Evolutionary conservation across 768 basidiomycete genomes (phyloP), one percentile per base, ranked within the genome.

Genomic region (Rhodotorula babjevae): DNA sequence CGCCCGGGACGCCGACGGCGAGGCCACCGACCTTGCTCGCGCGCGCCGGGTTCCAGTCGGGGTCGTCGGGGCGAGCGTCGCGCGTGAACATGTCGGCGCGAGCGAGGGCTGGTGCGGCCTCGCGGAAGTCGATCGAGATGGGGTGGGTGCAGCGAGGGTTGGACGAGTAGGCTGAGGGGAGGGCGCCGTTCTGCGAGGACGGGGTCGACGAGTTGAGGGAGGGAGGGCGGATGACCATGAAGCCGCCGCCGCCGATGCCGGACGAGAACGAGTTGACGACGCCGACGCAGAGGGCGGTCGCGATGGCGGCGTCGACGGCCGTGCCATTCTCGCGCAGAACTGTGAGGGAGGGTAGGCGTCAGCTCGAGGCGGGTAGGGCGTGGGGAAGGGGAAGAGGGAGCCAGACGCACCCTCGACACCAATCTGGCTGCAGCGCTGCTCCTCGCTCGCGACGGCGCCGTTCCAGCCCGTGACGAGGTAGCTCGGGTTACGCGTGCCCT

Each of bases 371-470:
- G 27, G n/a, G 36, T 10, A 10, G 6, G 27, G 3, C 25, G 7
- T 40, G n/a, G n/a, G n/a, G n/a, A 27, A 19, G 19, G 3, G n/a
- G 23, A 36, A 62, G 15, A 31, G 36, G 2, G 18, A 29, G 29
- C 11, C 6, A 52, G 36, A 62, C 73, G 42, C 59, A 77, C 80
- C 83, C 10, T 87, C 82, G 3, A 96, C 87, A 6, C 94, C 95
- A 61, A 96, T 87, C 56, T 90, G 82, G 16, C 92, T 94, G 80
- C 95, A 97, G 29, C 87, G 82, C 74, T 86, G 84, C 80, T 93
- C 92, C 83, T 97, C 94, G 40, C 89, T 85, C 10, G 95, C 92
- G 27, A 97, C 93, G 0, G 93, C 95, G 10, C 91, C 95, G 73
- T 89, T 82, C 46, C 84, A 82, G 0, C 89, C 95, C 68, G 84